These are phyloP conservation scores for Pterulicium gracile DNA, from an alignment of 1,284 basidiomycete species.

Conservation along the genomic window DNA sequence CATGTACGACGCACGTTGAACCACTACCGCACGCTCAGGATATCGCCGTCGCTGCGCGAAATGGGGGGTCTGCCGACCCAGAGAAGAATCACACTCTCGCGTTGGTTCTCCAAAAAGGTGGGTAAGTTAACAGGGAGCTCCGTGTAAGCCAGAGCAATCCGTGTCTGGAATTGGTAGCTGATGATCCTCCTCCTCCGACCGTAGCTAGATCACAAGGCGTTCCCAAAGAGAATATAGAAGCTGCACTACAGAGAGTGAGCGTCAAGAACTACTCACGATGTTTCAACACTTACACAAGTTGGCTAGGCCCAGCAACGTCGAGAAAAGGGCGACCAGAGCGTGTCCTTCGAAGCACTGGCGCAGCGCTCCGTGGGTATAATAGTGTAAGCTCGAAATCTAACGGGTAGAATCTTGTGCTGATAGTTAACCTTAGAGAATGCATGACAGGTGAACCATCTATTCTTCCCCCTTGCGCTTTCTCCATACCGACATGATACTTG, in stretches of 20 bases:
- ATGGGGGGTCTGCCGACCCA: constrained; percentile 61
- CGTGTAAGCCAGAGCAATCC: no score
- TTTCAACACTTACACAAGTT: constrained; percentile 1
- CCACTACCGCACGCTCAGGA: no score
- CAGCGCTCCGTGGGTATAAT: constrained; percentile 62
- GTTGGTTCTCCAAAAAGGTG: constrained; percentile 33
- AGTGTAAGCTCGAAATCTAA: constrained; percentile 43
- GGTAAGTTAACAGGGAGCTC: background rate
- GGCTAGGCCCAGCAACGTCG: constrained; percentile 39
- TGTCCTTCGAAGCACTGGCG: constrained; percentile 67
- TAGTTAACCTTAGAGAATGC: constrained; percentile 52
- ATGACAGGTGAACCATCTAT: constrained; percentile 30
- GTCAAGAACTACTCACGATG: constrained; percentile 34
- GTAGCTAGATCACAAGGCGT: constrained; percentile 52
- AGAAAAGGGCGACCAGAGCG: constrained; percentile 36
- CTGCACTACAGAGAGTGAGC: constrained; percentile 31
- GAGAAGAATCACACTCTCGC: constrained; percentile 54
- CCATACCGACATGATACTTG: background rate
- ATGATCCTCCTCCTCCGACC: background rate
- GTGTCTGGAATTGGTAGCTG: no score
- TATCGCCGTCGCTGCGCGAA: constrained; percentile 55
- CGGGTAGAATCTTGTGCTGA: constrained; percentile 6
- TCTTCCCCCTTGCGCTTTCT: background rate
- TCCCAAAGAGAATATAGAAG: constrained; percentile 71
- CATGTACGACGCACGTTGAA: no score